phyloP scores from a whole-genome alignment of 306 rosid species.

The Neltuma alba region DNA sequence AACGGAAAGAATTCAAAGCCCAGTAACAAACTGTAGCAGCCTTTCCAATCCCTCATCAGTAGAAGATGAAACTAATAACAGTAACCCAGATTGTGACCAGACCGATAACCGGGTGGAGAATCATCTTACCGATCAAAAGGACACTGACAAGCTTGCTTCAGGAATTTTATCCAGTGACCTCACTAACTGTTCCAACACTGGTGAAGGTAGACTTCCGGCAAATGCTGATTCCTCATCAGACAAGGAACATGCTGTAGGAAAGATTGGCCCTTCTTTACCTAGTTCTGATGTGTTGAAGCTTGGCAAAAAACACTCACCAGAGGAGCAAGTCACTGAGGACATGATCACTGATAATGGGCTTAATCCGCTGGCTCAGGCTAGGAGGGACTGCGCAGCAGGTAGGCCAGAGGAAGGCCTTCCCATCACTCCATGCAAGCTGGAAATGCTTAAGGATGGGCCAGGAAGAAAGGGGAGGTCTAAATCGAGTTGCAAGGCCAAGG shows the following conservation, averaged over 20 bases:
- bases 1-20: slow-evolving; percentile 85
- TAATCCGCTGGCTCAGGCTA: slow-evolving; percentile 58
- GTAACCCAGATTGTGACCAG: slow-evolving; percentile 61
- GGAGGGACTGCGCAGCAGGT: slow-evolving; percentile 58
- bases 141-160: slow-evolving; percentile 45
- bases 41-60: slow-evolving; percentile 96
- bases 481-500: slow-evolving; percentile 70
- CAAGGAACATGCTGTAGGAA: slow-evolving; percentile 47
- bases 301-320: slow-evolving; percentile 52
- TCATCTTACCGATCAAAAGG: slow-evolving; percentile 59
- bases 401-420: slow-evolving; percentile 76
- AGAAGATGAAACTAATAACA: slow-evolving; percentile 91
- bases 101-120: slow-evolving; percentile 58
- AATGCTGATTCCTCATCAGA: slow-evolving; percentile 66
- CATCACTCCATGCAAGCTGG: slow-evolving; percentile 81
- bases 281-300: slow-evolving; percentile 48
- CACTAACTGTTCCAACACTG: slow-evolving; percentile 44
- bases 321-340: slow-evolving; percentile 62
- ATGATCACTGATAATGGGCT: slow-evolving; percentile 61
- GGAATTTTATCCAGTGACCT: slow-evolving; percentile 53
- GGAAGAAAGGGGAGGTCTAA: slow-evolving; percentile 73
- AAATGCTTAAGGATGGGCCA: slow-evolving; percentile 63
- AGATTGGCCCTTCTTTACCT: slow-evolving; percentile 39
- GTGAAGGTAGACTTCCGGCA: slow-evolving; percentile 44
- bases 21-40: slow-evolving; percentile 83